Conservation (phyloP, 305 asterid genomes). For the Solanum hybrid region DNA sequence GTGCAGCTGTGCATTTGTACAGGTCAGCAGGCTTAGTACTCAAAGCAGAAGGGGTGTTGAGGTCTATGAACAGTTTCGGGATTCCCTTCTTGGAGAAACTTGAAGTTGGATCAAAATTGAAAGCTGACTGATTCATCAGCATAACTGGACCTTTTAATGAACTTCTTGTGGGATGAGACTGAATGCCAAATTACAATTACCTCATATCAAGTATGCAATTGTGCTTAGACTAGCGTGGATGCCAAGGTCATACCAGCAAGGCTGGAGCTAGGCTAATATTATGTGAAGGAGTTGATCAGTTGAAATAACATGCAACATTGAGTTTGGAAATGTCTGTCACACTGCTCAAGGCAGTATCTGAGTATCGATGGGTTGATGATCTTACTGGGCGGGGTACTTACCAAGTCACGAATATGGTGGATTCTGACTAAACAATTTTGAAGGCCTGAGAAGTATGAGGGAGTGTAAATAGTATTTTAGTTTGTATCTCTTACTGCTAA, state of each 20-base stretch:
- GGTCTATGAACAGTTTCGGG: slow-evolving; percentile 27
- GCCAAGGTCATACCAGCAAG: neutral
- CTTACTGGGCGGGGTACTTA: neutral
- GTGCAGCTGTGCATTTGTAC: slow-evolving; percentile 70
- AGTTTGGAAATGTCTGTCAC: neutral
- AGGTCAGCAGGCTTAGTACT: slow-evolving; percentile 30
- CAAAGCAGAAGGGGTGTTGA: slow-evolving; percentile 39
- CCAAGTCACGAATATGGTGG: neutral
- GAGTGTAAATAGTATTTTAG: neutral
- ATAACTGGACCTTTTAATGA: neutral
- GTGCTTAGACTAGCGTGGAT: neutral
- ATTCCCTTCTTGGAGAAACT: slow-evolving; percentile 44
- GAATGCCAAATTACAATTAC: neutral
- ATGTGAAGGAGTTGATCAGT: neutral
- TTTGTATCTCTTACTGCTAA: neutral
- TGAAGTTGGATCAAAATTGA: slow-evolving; percentile 45
- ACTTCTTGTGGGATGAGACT: neutral
- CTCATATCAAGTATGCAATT: neutral
- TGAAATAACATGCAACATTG: neutral
- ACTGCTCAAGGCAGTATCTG: neutral
- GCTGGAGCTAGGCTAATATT: neutral
- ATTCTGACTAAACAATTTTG: neutral
- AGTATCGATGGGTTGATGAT: neutral
- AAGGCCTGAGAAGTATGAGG: neutral
- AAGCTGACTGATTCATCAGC: slow-evolving; percentile 1